Evolutionary conservation across 1,284 basidiomycete species (phyloP).

Genomic region (Neonothopanus nambi): DNA sequence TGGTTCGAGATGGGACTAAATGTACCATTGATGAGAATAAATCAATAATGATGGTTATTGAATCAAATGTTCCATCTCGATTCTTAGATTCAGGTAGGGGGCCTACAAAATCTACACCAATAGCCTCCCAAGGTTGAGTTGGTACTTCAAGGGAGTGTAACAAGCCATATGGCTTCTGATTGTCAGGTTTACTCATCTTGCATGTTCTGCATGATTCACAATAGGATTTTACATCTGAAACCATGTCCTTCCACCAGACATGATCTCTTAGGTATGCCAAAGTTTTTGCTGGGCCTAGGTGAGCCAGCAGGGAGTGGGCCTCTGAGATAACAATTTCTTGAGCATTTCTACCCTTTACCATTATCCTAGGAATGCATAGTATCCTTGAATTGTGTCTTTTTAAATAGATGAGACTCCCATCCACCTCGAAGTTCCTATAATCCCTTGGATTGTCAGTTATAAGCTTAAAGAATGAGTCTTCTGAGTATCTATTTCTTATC

Average conservation of each 20-base stretch:
- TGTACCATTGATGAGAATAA: conserved; percentile 33
- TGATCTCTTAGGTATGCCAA: conserved; percentile 24
- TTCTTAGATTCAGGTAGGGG: conserved; percentile 32
- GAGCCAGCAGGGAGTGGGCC: conserved; percentile 29
- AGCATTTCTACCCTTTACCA: conserved; percentile 15
- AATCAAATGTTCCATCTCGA: conserved; percentile 27
- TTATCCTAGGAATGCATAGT: conserved; percentile 20
- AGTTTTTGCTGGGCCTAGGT: conserved; percentile 28
- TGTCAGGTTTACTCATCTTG: conserved; percentile 22
- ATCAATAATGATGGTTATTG: conserved; percentile 32
- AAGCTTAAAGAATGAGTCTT: conserved; percentile 6
- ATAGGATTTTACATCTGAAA: conserved; percentile 23
- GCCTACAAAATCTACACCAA: conserved; percentile 38
- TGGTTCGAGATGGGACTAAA: conserved; percentile 24
- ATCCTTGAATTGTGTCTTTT: neutral
- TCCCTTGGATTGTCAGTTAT: conserved; percentile 2
- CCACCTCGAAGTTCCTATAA: conserved; percentile 1
- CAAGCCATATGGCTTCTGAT: conserved; percentile 24
- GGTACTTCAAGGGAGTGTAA: conserved; percentile 25
- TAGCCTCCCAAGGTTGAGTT: conserved; percentile 28
- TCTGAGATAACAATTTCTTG: conserved; percentile 28
- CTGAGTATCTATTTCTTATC: neutral
- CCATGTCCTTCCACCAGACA: conserved; percentile 31
- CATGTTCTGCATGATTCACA: conserved; percentile 29
- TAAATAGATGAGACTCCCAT: neutral